Conservation (phyloP, 805 yeast species). For the Metschnikowia anglica region DNA sequence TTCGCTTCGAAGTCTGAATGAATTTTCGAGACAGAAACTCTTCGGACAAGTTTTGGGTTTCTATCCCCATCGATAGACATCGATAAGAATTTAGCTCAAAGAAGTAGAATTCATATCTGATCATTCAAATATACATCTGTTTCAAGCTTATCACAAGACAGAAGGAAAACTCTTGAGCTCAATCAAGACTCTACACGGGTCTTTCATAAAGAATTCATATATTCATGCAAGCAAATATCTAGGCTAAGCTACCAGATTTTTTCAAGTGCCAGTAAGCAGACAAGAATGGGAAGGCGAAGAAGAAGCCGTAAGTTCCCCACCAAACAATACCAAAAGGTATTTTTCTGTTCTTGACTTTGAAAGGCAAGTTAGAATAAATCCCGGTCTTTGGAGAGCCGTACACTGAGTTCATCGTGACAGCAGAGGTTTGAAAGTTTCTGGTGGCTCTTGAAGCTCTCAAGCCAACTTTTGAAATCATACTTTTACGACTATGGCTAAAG, state of each 20-base stretch:
- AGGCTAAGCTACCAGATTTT: slow-evolving; percentile 64
- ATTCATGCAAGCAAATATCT: slow-evolving; percentile 7
- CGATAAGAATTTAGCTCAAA: neutral
- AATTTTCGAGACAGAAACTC: neutral
- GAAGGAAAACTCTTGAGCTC: neutral
- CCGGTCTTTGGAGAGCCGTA: slow-evolving; percentile 53
- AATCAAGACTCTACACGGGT: neutral
- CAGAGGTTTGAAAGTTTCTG: slow-evolving; percentile 49
- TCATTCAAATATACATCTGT: too few species aligned
- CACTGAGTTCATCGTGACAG: slow-evolving; percentile 34
- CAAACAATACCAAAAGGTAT: slow-evolving; percentile 83
- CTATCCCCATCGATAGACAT: too few species aligned
- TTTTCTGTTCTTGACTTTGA: slow-evolving; percentile 90
- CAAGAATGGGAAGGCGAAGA: slow-evolving; percentile 62
- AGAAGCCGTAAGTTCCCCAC: slow-evolving; percentile 61
- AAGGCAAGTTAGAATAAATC: slow-evolving; percentile 89
- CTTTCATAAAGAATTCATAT: neutral
- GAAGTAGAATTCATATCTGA: neutral
- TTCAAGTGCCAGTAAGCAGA: slow-evolving; percentile 78
- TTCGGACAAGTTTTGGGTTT: neutral
- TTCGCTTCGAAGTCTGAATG: slow-evolving; percentile 28
- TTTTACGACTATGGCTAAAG: neutral
- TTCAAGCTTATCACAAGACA: neutral
- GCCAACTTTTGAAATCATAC: slow-evolving; percentile 29
- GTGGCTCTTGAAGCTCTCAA: slow-evolving; percentile 20